These are phyloP conservation scores for Lactifluus piperatus DNA, from an alignment of 768 basidiomycete species.

Conservation along the genomic window DNA sequence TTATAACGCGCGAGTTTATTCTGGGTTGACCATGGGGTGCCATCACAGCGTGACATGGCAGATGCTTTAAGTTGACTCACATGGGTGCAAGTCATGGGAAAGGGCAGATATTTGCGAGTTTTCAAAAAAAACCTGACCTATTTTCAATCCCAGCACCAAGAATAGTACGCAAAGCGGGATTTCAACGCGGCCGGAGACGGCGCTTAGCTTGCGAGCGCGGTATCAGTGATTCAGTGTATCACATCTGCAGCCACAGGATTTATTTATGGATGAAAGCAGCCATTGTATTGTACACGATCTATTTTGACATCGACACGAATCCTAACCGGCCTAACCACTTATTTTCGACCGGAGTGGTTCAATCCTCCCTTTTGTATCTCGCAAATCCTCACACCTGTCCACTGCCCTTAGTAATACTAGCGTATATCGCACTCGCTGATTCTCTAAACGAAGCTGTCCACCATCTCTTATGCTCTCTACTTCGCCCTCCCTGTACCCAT, in stretches of 20 bases:
- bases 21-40: no score
- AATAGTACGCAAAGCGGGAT: no score
- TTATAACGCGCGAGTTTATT: no score
- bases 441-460: background rate
- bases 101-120: no score
- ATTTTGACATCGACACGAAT: slow-evolving; percentile 10
- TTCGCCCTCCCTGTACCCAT: slow-evolving; percentile 9
- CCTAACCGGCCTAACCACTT: background rate
- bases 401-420: background rate
- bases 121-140: no score
- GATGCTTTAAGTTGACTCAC: no score
- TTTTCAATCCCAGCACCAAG: no score
- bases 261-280: slow-evolving; percentile 14
- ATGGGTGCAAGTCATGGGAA: no score
- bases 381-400: background rate
- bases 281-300: slow-evolving; percentile 19
- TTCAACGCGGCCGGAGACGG: no score
- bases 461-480: slow-evolving; percentile 2
- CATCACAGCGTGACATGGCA: no score
- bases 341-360: background rate
- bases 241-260: slow-evolving; percentile 7
- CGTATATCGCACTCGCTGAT: background rate
- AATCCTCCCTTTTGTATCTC: slow-evolving; percentile 4
- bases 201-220: no score
- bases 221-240: no score